Conservation (phyloP, 805 yeast species). For the Nakazawaea anatomiae region DNA sequence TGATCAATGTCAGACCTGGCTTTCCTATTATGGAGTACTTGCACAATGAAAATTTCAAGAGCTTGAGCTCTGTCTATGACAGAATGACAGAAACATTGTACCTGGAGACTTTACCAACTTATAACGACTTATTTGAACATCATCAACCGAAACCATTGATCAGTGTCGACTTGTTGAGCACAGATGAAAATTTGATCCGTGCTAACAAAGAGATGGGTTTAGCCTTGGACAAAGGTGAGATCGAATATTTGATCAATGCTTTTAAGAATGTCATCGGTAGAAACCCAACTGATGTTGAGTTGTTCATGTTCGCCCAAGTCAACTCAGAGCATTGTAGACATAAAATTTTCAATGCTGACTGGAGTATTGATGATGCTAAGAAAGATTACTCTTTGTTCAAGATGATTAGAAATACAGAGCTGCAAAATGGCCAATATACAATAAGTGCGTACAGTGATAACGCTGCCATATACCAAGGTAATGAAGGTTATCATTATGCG, state of each 20-base stretch:
- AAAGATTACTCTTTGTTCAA: slow-evolving; percentile 76
- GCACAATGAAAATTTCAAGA: slow-evolving; percentile 39
- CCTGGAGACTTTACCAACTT: slow-evolving; percentile 54
- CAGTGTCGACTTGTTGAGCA: slow-evolving; percentile 55
- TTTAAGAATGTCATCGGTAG: slow-evolving; percentile 72
- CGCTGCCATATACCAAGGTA: slow-evolving; percentile 92
- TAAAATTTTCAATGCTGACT: slow-evolving; percentile 96
- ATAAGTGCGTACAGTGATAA: slow-evolving; percentile 94
- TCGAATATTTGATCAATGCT: slow-evolving; percentile 78
- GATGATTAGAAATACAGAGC: slow-evolving; percentile 94
- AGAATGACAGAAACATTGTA: slow-evolving; percentile 87
- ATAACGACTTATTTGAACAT: slow-evolving; percentile 68
- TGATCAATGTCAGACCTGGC: slow-evolving; percentile 66
- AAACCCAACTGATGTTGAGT: slow-evolving; percentile 95
- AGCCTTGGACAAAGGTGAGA: slow-evolving; percentile 93
- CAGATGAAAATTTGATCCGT: slow-evolving; percentile 51
- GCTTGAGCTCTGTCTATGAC: slow-evolving; percentile 74
- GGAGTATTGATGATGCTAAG: slow-evolving; percentile 85
- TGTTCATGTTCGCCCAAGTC: slow-evolving; percentile 99
- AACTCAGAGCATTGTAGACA: slow-evolving; percentile 99
- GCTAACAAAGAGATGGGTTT: slow-evolving; percentile 86
- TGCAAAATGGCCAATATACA: slow-evolving; percentile 71
- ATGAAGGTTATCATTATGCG: slow-evolving; percentile 68
- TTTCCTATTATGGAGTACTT: slow-evolving; percentile 57
- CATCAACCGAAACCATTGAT: slow-evolving; percentile 82